These are phyloP conservation scores for Tillandsia leiboldiana DNA, from an alignment of 176 grass and related monocot genomes.

Conservation along the genomic window DNA sequence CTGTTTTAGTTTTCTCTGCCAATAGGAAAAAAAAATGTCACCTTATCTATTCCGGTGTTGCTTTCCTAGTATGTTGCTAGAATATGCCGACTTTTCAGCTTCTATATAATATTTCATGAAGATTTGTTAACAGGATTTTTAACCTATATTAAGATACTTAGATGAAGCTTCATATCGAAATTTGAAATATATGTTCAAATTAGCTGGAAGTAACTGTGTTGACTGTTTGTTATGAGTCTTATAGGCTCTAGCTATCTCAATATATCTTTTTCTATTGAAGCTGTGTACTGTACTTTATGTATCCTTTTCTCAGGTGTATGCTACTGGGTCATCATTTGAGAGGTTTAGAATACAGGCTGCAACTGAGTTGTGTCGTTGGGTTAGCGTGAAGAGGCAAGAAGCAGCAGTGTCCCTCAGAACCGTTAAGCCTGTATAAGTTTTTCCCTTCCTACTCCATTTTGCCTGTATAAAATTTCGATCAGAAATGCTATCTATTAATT, in stretches of 20 bases:
- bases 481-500: not conserved
- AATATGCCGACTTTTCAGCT: too few species aligned
- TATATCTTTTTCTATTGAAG: not conserved
- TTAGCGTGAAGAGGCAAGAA: not conserved
- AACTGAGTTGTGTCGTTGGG: not conserved
- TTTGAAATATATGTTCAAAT: not conserved
- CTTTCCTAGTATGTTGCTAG: too few species aligned
- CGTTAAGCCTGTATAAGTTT: not conserved
- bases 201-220: not conserved
- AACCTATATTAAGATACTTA: too few species aligned
- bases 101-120: too few species aligned
- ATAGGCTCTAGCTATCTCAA: not conserved
- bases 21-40: too few species aligned
- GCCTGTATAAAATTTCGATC: not conserved
- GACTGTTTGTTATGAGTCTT: too few species aligned
- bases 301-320: constrained; percentile 1
- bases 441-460: not conserved
- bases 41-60: too few species aligned
- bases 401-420: not conserved
- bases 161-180: too few species aligned
- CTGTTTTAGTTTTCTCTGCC: too few species aligned
- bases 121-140: too few species aligned
- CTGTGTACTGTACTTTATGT: not conserved
- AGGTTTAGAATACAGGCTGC: not conserved
- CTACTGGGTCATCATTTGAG: constrained; percentile 4